Conservation (phyloP, 352 stramenopile species). For the Blastocystis sp. region DNA sequence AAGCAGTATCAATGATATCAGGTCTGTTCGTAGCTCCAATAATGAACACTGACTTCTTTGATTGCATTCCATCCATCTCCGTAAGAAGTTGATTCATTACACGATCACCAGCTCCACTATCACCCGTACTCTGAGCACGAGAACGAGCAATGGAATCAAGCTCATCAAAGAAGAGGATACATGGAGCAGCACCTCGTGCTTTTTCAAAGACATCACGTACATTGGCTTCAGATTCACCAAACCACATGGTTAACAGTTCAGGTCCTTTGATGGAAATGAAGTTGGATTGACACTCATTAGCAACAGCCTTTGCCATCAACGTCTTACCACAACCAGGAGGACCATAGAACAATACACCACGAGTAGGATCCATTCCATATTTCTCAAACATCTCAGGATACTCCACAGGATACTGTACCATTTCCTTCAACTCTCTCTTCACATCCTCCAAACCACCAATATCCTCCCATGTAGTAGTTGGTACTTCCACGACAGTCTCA, state of each 20-base stretch:
- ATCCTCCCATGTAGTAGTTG: slow-evolving; percentile 94
- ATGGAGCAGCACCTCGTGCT: slow-evolving; percentile 87
- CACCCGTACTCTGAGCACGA: slow-evolving; percentile 83
- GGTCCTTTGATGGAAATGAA: slow-evolving; percentile 99
- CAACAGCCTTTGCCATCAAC: slow-evolving; percentile 96
- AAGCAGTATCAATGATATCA: slow-evolving; percentile 90
- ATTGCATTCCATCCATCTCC: slow-evolving; percentile 96
- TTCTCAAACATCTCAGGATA: slow-evolving; percentile 99
- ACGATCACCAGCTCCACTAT: slow-evolving; percentile 91
- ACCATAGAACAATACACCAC: slow-evolving; percentile 97
- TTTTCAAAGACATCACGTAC: slow-evolving; percentile 98
- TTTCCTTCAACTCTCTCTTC: slow-evolving; percentile 95
- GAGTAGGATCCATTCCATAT: slow-evolving; percentile 76
- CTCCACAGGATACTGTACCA: slow-evolving; percentile 98
- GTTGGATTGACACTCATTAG: slow-evolving; percentile 98
- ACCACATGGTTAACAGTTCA: slow-evolving; percentile 99
- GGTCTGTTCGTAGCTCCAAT: slow-evolving; percentile 87
- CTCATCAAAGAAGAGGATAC: slow-evolving; percentile 99
- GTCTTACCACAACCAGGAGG: slow-evolving; percentile 98
- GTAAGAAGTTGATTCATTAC: slow-evolving; percentile 99
- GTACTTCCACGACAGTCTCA: slow-evolving; percentile 97
- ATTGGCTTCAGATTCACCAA: slow-evolving; percentile 95
- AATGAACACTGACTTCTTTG: slow-evolving; percentile 98
- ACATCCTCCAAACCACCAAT: slow-evolving; percentile 95
- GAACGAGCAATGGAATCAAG: slow-evolving; percentile 95